phyloP scores from a whole-genome alignment of 768 basidiomycete genomes.

The Tylopilus subfusipes region DNA sequence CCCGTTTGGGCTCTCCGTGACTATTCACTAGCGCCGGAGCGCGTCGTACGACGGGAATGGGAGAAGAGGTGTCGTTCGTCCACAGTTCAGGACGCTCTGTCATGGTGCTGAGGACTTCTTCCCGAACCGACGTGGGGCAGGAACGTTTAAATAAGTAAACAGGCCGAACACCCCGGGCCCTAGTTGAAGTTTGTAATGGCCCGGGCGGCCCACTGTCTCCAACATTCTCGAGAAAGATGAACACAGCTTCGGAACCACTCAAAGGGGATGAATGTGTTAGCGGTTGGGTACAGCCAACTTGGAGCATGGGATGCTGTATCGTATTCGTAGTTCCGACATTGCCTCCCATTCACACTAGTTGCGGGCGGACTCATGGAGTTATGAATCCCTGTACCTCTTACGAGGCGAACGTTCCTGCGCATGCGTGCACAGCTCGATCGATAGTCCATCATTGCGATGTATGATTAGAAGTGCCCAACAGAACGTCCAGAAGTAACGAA shows the following conservation, averaged over 20 bases:
- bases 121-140: not conserved
- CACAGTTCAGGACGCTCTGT: not conserved
- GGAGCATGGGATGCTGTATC: not conserved
- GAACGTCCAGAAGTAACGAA: not conserved
- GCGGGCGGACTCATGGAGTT: no score
- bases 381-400: not conserved
- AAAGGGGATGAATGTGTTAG: not conserved
- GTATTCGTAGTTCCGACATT: not conserved
- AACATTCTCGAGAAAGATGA: not conserved
- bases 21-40: constrained; percentile 36
- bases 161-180: no score
- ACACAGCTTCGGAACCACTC: not conserved
- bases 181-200: not conserved
- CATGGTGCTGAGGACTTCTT: constrained; percentile 7
- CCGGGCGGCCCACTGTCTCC: no score
- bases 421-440: not conserved
- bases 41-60: constrained; percentile 33
- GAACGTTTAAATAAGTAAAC: no score
- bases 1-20: constrained; percentile 24
- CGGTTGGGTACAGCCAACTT: not conserved
- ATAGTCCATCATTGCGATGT: not conserved
- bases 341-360: not conserved
- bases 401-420: not conserved
- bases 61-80: not conserved
- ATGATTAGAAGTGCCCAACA: not conserved